Percentiles rank a stretch among this genome's conserved stretches.
Evolutionary conservation across 768 basidiomycete species (phyloP).

Genomic region (Tulasnella sp.): DNA sequence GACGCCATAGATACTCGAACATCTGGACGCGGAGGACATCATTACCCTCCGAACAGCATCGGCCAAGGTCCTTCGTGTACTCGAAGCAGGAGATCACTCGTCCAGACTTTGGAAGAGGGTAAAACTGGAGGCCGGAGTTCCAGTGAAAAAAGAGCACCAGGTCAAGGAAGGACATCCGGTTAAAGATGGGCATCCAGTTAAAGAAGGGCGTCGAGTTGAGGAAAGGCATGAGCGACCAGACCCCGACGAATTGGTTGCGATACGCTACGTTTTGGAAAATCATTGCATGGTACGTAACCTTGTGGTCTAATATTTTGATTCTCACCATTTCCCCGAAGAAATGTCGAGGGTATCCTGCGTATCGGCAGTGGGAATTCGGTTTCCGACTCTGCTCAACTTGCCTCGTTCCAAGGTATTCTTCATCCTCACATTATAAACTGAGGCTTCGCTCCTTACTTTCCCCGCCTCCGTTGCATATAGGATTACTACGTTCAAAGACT

Average conservation of each 20-base stretch:
- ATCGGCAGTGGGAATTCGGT: background rate
- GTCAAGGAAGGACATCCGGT: no score
- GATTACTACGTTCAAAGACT: background rate
- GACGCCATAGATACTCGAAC: background rate
- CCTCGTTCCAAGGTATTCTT: background rate
- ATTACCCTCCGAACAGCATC: background rate
- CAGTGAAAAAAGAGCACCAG: background rate
- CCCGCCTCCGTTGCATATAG: background rate
- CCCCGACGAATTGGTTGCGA: background rate
- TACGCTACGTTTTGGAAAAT: background rate
- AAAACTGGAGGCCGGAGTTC: background rate
- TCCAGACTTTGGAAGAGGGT: background rate
- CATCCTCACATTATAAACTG: background rate
- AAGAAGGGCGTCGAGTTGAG: background rate
- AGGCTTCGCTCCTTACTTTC: background rate
- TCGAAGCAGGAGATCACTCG: background rate
- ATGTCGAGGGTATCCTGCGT: background rate
- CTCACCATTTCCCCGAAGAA: background rate
- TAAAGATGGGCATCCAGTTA: no score
- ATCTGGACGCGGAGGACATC: background rate
- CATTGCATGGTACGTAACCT: background rate
- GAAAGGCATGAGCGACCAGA: background rate
- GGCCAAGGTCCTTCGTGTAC: background rate
- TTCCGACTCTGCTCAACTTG: background rate
- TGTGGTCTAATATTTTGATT: background rate